Percentiles rank a stretch among this genome's conserved stretches.
phyloP scores from a whole-genome alignment of 2,329 filamentous ascomycete species.

The Calonectria montana region DNA sequence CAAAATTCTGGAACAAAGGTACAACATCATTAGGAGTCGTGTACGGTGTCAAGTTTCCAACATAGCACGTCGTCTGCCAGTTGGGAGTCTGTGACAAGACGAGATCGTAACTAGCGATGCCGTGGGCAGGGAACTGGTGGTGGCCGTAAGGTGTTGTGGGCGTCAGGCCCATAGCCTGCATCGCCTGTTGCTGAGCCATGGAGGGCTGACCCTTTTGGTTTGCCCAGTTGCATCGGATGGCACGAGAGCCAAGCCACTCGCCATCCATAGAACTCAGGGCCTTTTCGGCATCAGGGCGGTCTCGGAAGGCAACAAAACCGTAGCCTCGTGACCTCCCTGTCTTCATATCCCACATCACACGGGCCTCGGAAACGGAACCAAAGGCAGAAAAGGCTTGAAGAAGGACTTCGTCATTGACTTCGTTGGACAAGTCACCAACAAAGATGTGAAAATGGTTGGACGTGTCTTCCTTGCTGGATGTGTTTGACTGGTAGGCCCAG shows the following conservation, averaged over 20 bases:
- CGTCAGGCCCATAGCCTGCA: conserved; percentile 98
- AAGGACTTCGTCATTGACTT: conserved; percentile 97
- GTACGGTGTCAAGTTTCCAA: conserved; percentile 97
- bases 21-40: conserved; percentile 96
- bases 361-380: conserved; percentile 94
- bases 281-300: conserved; percentile 93
- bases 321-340: conserved; percentile 97
- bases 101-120: conserved; percentile 97
- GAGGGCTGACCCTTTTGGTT: conserved; percentile 99
- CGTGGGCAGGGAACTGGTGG: conserved; percentile 97
- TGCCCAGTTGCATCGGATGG: conserved; percentile 99
- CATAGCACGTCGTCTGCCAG: conserved; percentile 99
- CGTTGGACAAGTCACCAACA: conserved; percentile 96
- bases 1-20: conserved; percentile 99
- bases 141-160: conserved; percentile 96
- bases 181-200: conserved; percentile 96
- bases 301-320: conserved; percentile 97
- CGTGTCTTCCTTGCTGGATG: conserved; percentile 93
- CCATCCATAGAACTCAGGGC: conserved; percentile 98
- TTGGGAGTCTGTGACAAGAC: conserved; percentile 93
- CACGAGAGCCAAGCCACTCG: conserved; percentile 97
- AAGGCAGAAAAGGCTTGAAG: conserved; percentile 96
- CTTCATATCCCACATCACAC: conserved; percentile 99
- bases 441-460: conserved; percentile 99
- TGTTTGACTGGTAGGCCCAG: conserved; percentile 99